These are phyloP conservation scores for Brassica rapa DNA, from an alignment of 345 rosid genomes.

Conservation along the genomic window DNA sequence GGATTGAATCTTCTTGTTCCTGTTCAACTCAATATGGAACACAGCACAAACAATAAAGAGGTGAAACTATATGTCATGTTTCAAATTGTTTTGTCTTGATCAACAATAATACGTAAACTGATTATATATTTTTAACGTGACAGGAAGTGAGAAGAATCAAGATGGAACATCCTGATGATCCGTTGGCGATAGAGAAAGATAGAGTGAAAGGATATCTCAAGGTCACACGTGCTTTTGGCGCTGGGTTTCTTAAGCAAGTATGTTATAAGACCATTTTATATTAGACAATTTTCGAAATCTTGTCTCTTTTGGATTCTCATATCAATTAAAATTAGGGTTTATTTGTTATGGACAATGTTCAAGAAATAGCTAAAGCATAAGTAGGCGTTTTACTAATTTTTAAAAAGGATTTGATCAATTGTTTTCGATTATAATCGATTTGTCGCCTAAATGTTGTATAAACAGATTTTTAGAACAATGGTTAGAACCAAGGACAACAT, in stretches of 20 bases:
- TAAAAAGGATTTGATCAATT: too few species aligned
- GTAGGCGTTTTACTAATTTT: too few species aligned
- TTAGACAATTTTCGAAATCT: background rate
- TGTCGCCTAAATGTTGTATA: too few species aligned
- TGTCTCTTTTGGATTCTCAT: background rate
- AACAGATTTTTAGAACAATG: too few species aligned
- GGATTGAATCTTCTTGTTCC: constrained; percentile 46
- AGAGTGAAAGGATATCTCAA: constrained; percentile 90
- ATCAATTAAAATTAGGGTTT: background rate
- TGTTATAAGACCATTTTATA: too few species aligned
- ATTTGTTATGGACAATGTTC: background rate
- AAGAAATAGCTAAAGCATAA: too few species aligned
- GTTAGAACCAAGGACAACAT: too few species aligned
- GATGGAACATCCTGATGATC: constrained; percentile 77
- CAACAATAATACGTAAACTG: background rate
- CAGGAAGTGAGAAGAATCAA: constrained; percentile 87
- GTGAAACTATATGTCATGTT: constrained; percentile 24
- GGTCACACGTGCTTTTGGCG: constrained; percentile 96
- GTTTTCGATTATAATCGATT: background rate
- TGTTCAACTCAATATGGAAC: constrained; percentile 79
- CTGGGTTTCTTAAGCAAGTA: constrained; percentile 95
- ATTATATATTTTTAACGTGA: background rate
- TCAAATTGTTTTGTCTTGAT: background rate
- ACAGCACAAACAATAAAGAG: constrained; percentile 77
- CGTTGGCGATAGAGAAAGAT: constrained; percentile 58